Evolutionary conservation across 768 basidiomycete genomes (phyloP), one percentile per base, ranked within the genome.

Genomic region (Saitozyma podzolica): DNA sequence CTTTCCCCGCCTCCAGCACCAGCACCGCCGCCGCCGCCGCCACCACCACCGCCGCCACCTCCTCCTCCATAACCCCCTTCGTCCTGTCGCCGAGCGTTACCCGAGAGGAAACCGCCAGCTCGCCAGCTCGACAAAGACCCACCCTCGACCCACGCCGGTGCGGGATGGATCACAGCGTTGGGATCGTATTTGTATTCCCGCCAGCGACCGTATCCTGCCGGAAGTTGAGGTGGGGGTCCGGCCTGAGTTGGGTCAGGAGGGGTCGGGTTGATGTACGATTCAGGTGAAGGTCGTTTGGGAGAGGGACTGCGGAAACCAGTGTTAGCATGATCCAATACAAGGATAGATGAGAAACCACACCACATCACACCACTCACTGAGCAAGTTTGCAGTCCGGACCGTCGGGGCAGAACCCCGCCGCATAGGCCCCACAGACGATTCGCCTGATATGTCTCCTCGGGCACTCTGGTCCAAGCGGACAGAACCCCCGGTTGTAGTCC

Each of bases 401-500:
- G 59, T 89, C 80, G 9, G 92, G 92, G 78, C 95, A 99, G 73
- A 97, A 91, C 7, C 95, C 94, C 17, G 90, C 89, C 52, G 97
- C 80, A 81, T 95, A 99, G 13, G 86, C 82, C 68, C 92, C 91
- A 78, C 96, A 98, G 11, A 90, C 87, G 50, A 93, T 90, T 55
- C 91, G 86, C 52, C 94, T 86, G 45, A 95, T 88, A 80, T 98
- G 94, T 82, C 95, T 96, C 55, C 92, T 84, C 5, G 91, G 89
- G 77, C 95, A 98, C 17, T 80, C 81, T 0, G 92, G 92, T 40
- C 94, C 93, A 92, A 73, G 40, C 13, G 61, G 59, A 80, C 96
- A 99, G 78, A 98, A 99, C 0, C 96, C 96, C 64, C 95, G 84
- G 67, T 89, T 89, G 79, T 94, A 99, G 78, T 96, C 92, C 45